Percentiles rank a stretch among this genome's conserved stretches.
phyloP scores from a whole-genome alignment of 2,329 filamentous ascomycete species.

The Berkeleyomyces rouxiae region DNA sequence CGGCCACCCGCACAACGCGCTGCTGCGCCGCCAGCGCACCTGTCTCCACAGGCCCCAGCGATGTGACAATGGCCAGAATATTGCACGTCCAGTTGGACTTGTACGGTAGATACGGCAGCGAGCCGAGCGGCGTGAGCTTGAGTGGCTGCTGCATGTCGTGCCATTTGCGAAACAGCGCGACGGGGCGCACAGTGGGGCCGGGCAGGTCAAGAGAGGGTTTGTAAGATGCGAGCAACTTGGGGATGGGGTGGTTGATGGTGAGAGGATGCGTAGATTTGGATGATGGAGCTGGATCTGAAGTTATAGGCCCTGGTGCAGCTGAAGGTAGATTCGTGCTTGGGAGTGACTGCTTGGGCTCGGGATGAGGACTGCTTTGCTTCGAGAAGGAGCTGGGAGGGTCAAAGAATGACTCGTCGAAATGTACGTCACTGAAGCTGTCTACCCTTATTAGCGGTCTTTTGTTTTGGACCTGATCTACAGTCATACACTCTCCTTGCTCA shows the following conservation, averaged over 20 bases:
- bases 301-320: not conserved
- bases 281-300: not conserved
- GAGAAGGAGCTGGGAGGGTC: not conserved
- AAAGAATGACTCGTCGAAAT: slow-evolving; percentile 11
- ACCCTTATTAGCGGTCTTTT: not conserved
- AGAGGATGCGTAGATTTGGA: slow-evolving; percentile 5
- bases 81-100: slow-evolving; percentile 43
- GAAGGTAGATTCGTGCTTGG: not conserved
- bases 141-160: slow-evolving; percentile 27
- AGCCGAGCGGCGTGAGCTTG: slow-evolving; percentile 33
- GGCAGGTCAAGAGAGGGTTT: not conserved
- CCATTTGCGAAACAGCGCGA: slow-evolving; percentile 27
- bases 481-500: not conserved
- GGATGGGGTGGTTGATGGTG: slow-evolving; percentile 20
- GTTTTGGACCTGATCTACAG: not conserved
- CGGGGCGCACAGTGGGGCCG: slow-evolving; percentile 14
- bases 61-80: slow-evolving; percentile 32
- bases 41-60: slow-evolving; percentile 31
- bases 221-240: slow-evolving; percentile 1
- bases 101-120: slow-evolving; percentile 36
- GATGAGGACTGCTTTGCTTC: not conserved
- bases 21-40: slow-evolving; percentile 34
- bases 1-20: slow-evolving; percentile 33
- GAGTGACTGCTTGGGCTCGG: not conserved
- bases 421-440: slow-evolving; percentile 9